A percentile compares a stretch with the other conserved stretches of the same genome.
These are phyloP conservation scores for Scutellaria galericulata DNA, from an alignment of 257 asterid genomes.

Conservation along the genomic window DNA sequence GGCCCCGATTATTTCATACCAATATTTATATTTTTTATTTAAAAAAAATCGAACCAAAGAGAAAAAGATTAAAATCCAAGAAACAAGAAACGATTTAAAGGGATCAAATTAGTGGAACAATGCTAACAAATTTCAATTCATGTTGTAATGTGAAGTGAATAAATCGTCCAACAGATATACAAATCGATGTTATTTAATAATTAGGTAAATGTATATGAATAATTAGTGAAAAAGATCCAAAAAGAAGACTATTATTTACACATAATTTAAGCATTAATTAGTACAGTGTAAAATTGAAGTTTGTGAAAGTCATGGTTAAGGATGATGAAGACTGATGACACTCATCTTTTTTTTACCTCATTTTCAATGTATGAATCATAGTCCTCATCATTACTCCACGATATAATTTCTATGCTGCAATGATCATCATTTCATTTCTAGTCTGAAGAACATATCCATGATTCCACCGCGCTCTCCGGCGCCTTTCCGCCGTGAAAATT, in stretches of 20 bases:
- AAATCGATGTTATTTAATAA: too few species aligned
- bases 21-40: not conserved
- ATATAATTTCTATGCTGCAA: constrained; percentile 38
- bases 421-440: constrained; percentile 38
- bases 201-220: not conserved
- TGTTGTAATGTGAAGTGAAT: constrained; percentile 18
- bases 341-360: constrained; percentile 30
- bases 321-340: constrained; percentile 35
- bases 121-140: too few species aligned
- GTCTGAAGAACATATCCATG: constrained; percentile 81
- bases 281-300: constrained; percentile 27
- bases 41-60: not conserved
- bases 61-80: not conserved
- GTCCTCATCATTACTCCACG: constrained; percentile 42
- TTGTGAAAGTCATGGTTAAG: constrained; percentile 52
- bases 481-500: constrained; percentile 33
- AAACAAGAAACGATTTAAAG: not conserved
- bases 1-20: not conserved
- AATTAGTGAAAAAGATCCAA: constrained; percentile 22
- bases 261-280: constrained; percentile 44
- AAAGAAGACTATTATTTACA: constrained; percentile 58
- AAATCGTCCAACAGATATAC: too few species aligned
- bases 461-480: constrained; percentile 46
- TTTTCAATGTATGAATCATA: constrained; percentile 48
- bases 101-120: too few species aligned